A percentile compares a stretch with the other conserved stretches of the same genome.
Conservation (phyloP, 768 basidiomycete genomes). For the Lactarius sp. region DNA sequence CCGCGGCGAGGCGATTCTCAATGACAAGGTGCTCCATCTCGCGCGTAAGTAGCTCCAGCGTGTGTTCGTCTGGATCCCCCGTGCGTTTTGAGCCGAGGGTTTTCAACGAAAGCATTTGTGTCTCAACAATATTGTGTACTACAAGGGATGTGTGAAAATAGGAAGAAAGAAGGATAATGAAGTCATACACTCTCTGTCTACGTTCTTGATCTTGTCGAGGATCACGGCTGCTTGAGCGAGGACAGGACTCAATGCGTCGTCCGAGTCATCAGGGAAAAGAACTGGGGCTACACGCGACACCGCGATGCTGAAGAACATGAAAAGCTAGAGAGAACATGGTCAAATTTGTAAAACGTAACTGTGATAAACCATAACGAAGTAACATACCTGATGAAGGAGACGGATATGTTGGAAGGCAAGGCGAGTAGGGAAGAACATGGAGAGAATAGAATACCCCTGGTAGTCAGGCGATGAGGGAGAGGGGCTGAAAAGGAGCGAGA, state of each 20-base stretch:
- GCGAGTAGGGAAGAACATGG: constrained; percentile 50
- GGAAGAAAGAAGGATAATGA: background rate
- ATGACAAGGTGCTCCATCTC: constrained; percentile 26
- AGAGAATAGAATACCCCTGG: constrained; percentile 31
- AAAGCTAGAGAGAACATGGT: constrained; percentile 34
- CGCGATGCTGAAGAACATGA: constrained; percentile 69
- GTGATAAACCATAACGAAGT: no score
- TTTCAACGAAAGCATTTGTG: constrained; percentile 15
- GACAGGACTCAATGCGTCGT: background rate
- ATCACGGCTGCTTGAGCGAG: constrained; percentile 9
- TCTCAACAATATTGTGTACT: constrained; percentile 18
- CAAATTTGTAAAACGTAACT: background rate
- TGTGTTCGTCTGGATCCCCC: constrained; percentile 14
- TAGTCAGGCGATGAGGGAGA: constrained; percentile 36
- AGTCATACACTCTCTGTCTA: constrained; percentile 21
- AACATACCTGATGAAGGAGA: constrained; percentile 56
- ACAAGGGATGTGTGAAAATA: background rate
- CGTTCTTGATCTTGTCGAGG: constrained; percentile 13
- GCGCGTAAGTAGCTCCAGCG: constrained; percentile 21
- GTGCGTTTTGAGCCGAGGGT: background rate
- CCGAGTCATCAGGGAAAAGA: constrained; percentile 42
- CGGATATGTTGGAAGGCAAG: constrained; percentile 72
- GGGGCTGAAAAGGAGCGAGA: constrained; percentile 60
- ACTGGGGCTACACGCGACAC: constrained; percentile 66
- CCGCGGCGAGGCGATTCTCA: constrained; percentile 17